Conservation (phyloP, 495 filamentous ascomycete species). For the Tuber melanosporum region DNA sequence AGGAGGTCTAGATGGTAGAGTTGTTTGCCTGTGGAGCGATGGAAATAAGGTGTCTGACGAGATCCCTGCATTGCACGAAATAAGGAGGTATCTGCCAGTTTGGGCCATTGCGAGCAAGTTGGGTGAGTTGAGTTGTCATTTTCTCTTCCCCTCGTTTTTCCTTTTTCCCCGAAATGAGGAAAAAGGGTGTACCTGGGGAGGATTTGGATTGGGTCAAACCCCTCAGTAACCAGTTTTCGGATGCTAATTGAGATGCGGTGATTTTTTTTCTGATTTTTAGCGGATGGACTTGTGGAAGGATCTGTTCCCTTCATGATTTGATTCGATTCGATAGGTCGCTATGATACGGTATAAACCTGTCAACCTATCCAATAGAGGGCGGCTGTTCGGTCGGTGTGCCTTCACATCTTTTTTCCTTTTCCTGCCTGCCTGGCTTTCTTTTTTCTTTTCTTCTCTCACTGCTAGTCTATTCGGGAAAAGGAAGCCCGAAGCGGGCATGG, state of each 20-base stretch:
- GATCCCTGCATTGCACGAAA: conserved; percentile 84
- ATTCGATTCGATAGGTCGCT: conserved; percentile 5
- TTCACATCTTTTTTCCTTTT: not conserved
- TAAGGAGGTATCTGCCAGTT: conserved; percentile 61
- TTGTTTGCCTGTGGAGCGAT: conserved; percentile 86
- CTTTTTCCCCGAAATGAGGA: not conserved
- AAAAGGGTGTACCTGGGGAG: not conserved
- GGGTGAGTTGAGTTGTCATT: conserved; percentile 57
- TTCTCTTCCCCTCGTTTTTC: not conserved
- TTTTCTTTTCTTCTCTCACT: not conserved
- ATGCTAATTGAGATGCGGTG: conserved; percentile 11
- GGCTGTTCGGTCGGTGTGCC: not conserved
- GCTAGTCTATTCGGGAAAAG: not conserved
- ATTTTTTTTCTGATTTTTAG: conserved; percentile 20
- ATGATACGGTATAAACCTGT: not conserved
- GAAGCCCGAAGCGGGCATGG: not conserved
- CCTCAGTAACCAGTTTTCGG: conserved; percentile 17
- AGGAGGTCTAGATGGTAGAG: conserved; percentile 56
- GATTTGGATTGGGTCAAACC: not conserved
- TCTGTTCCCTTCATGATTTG: conserved; percentile 29
- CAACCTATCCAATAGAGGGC: not conserved
- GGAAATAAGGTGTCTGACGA: conserved; percentile 56
- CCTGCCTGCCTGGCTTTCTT: not conserved
- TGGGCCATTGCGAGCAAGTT: conserved; percentile 75
- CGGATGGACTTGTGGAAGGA: conserved; percentile 30